These are phyloP conservation scores for Penicillium sp. DNA, from an alignment of 2,329 filamentous ascomycete species.

Conservation along the genomic window DNA sequence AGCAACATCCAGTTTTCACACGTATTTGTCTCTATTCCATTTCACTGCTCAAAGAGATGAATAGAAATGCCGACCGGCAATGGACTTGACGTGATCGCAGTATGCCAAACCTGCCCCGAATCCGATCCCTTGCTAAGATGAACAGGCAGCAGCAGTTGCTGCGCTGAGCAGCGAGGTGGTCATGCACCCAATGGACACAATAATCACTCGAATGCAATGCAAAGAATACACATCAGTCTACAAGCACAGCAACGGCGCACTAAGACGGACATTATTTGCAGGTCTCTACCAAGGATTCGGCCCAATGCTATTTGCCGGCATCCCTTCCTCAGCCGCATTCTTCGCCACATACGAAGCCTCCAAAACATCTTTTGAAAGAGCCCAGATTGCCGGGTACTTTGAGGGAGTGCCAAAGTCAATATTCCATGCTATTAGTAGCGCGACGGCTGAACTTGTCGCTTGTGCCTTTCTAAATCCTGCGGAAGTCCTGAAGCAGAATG, in stretches of 20 bases:
- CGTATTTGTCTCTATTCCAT: too few species aligned
- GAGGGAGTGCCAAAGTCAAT: slow-evolving; percentile 3
- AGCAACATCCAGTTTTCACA: not conserved
- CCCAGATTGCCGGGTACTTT: slow-evolving; percentile 7
- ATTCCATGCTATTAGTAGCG: slow-evolving; percentile 7
- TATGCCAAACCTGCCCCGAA: not conserved
- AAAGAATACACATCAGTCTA: slow-evolving; percentile 8
- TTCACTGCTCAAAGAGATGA: too few species aligned
- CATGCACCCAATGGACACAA: slow-evolving; percentile 17
- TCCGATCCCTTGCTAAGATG: not conserved
- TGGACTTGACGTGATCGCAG: slow-evolving; percentile 4
- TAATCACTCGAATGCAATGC: slow-evolving; percentile 17
- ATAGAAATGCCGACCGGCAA: not conserved
- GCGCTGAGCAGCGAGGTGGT: slow-evolving; percentile 13
- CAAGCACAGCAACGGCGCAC: slow-evolving; percentile 9
- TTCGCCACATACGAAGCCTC: slow-evolving; percentile 15
- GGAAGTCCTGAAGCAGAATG: slow-evolving; percentile 18
- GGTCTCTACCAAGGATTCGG: slow-evolving; percentile 18
- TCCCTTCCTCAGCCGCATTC: slow-evolving; percentile 6
- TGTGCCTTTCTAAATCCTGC: slow-evolving; percentile 14
- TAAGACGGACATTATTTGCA: slow-evolving; percentile 6
- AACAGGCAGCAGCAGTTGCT: slow-evolving; percentile 12
- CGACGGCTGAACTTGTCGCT: slow-evolving; percentile 9
- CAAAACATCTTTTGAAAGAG: slow-evolving; percentile 7
- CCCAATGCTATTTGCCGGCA: slow-evolving; percentile 8